Evolutionary conservation across 768 basidiomycete genomes (phyloP).

Genomic region (Leccinum arenicola): DNA sequence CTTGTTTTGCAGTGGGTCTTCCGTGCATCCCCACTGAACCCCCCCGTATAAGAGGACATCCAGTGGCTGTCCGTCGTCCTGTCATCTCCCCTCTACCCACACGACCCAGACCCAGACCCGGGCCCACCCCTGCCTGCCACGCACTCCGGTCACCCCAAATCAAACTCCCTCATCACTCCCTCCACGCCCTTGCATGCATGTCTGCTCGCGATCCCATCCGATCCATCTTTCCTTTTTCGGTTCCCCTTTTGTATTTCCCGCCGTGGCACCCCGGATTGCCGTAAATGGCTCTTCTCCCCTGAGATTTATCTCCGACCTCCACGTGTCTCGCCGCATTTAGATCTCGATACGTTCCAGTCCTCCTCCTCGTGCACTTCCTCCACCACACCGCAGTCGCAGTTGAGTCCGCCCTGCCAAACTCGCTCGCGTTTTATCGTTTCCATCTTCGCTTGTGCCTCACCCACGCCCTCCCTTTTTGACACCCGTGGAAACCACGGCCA

Average conservation of each 20-base stretch:
- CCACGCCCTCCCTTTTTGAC: not conserved
- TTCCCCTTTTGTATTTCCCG: conserved; percentile 17
- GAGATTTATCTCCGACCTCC: conserved; percentile 30
- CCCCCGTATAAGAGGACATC: conserved; percentile 20
- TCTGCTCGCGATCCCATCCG: conserved; percentile 10
- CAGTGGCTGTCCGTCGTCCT: conserved; percentile 21
- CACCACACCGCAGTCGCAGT: conserved; percentile 25
- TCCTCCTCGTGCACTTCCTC: conserved; percentile 14
- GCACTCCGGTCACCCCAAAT: conserved; percentile 24
- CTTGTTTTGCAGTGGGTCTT: conserved; percentile 11
- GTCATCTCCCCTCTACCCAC: conserved; percentile 27
- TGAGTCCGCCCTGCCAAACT: conserved; percentile 9
- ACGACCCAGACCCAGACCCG: conserved; percentile 19
- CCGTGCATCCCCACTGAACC: not conserved
- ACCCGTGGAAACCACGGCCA: conserved; percentile 25
- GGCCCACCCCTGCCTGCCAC: conserved; percentile 13
- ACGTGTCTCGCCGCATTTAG: conserved; percentile 24
- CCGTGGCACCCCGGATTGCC: conserved; percentile 32
- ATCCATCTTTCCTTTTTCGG: conserved; percentile 17
- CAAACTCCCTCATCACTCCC: conserved; percentile 16
- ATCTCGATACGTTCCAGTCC: conserved; percentile 17
- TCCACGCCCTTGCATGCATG: conserved; percentile 24
- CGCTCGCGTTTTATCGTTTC: conserved; percentile 2
- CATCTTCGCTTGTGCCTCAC: conserved; percentile 9
- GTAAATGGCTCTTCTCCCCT: conserved; percentile 15